These are phyloP conservation scores for Saccharomycopsis olivae DNA, from an alignment of 805 yeast species.

Conservation along the genomic window DNA sequence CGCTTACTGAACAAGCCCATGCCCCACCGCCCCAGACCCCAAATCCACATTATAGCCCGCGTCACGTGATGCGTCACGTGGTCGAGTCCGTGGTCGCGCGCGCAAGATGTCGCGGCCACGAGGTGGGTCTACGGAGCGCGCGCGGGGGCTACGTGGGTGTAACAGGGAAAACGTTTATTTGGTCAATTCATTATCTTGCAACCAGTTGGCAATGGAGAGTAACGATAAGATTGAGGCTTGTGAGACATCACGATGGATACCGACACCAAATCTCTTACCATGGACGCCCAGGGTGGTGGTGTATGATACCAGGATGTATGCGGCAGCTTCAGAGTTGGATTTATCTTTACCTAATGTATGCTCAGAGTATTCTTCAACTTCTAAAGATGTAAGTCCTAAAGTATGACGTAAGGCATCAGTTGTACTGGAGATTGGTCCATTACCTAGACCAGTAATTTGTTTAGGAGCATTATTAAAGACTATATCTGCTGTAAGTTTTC, in stretches of 20 bases:
- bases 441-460: conserved; percentile 49
- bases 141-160: too few species aligned
- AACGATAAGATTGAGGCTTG: conserved; percentile 71
- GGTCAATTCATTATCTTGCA: conserved; percentile 15
- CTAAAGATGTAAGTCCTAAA: conserved; percentile 38
- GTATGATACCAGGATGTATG: conserved; percentile 53
- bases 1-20: too few species aligned
- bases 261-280: conserved; percentile 77
- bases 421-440: conserved; percentile 72
- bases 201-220: conserved; percentile 48
- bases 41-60: too few species aligned
- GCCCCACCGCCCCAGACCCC: too few species aligned
- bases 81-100: too few species aligned
- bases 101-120: too few species aligned
- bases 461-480: conserved; percentile 26
- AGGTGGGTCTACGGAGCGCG: too few species aligned
- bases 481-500: conserved; percentile 33
- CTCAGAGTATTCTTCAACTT: conserved; percentile 58
- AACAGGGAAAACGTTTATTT: too few species aligned
- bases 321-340: conserved; percentile 55
- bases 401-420: conserved; percentile 49
- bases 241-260: conserved; percentile 82
- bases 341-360: conserved; percentile 68
- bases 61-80: too few species aligned
- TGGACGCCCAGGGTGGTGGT: conserved; percentile 24